These are phyloP conservation scores for Oryza brachyantha DNA, from an alignment of 176 grass and related monocot species.

Conservation along the genomic window DNA sequence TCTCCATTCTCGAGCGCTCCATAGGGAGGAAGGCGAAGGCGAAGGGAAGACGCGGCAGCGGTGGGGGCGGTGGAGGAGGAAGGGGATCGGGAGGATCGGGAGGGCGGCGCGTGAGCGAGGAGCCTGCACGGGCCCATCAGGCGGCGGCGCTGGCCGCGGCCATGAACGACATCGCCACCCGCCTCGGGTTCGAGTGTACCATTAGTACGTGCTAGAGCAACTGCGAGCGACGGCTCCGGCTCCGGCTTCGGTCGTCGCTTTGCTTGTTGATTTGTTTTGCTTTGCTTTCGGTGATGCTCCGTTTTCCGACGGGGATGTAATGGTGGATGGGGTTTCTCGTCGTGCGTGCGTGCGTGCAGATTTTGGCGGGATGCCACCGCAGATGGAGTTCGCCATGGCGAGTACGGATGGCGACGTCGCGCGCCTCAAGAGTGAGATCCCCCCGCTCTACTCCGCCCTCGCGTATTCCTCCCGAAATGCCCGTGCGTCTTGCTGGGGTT, in stretches of 20 bases:
- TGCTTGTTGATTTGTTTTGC: neutral
- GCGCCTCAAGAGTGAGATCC: slow-evolving; percentile 21
- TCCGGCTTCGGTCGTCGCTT: too few relatives aligned
- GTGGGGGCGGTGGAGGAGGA: neutral
- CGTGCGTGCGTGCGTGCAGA: neutral
- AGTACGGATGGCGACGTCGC: slow-evolving; percentile 7
- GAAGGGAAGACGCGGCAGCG: slow-evolving; percentile 1
- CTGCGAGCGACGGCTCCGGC: neutral
- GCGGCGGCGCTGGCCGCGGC: neutral
- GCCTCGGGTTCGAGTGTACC: neutral
- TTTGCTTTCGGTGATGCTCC: neutral
- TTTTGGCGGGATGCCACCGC: neutral
- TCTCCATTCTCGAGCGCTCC: neutral
- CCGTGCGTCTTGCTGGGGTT: neutral
- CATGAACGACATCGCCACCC: neutral
- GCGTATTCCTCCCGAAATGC: neutral
- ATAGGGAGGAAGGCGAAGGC: slow-evolving; percentile 8
- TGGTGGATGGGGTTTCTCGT: neutral
- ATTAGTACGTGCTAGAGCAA: neutral
- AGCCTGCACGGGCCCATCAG: neutral
- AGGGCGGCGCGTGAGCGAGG: neutral
- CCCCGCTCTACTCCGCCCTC: neutral
- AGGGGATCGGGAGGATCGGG: neutral
- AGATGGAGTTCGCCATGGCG: slow-evolving; percentile 13
- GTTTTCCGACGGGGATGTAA: neutral